These are phyloP conservation scores for Elaeagnus macrophylla DNA, from an alignment of 306 rosid species.

Conservation along the genomic window DNA sequence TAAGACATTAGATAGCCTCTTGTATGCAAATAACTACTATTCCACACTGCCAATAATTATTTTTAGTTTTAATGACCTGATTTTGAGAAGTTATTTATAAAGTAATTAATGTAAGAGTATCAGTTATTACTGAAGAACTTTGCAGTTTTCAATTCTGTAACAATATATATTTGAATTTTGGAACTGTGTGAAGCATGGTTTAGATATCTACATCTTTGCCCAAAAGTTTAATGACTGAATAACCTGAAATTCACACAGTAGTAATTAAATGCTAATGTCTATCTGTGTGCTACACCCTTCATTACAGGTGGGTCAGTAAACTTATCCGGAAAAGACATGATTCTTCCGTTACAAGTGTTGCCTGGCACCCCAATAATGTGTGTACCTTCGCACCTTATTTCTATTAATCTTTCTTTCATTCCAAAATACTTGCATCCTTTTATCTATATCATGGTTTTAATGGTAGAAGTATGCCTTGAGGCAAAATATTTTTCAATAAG, in stretches of 20 bases:
- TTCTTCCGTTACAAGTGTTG: conserved; percentile 87
- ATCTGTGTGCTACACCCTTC: background rate
- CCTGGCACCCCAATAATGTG: conserved; percentile 98
- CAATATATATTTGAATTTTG: background rate
- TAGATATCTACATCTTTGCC: background rate
- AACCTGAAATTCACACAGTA: background rate
- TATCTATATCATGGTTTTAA: too few species aligned
- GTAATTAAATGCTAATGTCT: conserved; percentile 4
- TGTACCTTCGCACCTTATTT: conserved; percentile 13
- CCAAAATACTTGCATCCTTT: too few species aligned
- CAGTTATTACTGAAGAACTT: background rate
- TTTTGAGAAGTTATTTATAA: background rate
- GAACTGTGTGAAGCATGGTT: background rate
- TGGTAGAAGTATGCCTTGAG: too few species aligned
- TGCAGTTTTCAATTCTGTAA: background rate
- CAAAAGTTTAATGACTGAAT: background rate
- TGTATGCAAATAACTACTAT: too few species aligned
- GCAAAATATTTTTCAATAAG: too few species aligned
- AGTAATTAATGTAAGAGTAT: background rate
- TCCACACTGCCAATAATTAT: too few species aligned
- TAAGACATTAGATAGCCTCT: too few species aligned
- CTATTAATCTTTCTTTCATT: background rate
- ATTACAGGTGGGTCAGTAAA: conserved; percentile 97
- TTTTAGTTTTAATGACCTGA: background rate
- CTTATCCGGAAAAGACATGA: conserved; percentile 84